Evolutionary conservation across 2,329 filamentous ascomycete genomes (phyloP), one percentile per base, ranked within the genome.

Genomic region (Fusarium sacchari): DNA sequence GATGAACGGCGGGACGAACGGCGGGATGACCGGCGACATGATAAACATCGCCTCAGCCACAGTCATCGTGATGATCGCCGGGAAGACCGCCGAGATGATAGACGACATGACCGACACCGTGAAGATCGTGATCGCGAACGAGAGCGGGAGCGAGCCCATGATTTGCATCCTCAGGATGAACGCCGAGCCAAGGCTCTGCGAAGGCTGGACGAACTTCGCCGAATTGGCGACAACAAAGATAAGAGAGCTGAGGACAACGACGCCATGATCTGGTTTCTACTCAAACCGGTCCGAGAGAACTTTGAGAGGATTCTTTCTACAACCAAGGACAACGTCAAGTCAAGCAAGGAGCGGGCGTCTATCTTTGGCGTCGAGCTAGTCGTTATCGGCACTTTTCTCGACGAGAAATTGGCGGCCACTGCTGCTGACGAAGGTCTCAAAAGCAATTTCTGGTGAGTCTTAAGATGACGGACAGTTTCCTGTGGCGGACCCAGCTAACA

Each of bases 381-480:
- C 46, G 86, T 86, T 9, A 90, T 92, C 79, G 91, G 91, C 60
- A 87, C 88, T 63, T 91, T 91, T 76, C 88, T 92, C 69, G 86
- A 88, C 56, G 83, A 82, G 67, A 81, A 80, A 64, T 75, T 84
- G 36, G 81, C 85, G 39, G 84, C 84, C 58, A 84, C 85, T 36
- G 78, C 80, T 56, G 80, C 82, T 17, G 80, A 83, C 40, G 80
- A 82, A 52, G 81, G 81, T 67, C 78, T 88, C 44, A 86, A 87
- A 74, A 84, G 84, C 55, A 85, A 86, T 57, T 83, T 88, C 63
- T 89, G 87, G 86, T 88, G 81, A 80, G 86, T 28, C 78, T 61
- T 34, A 18, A 14, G 11, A 32, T n/a, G 50, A 28, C n/a, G 24
- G 36, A 28, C 14, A 39, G 20, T 15, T n/a, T 55, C 20, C 28